Percentiles rank a stretch among this genome's conserved stretches.
Conservation (phyloP, 768 basidiomycete species). For the Obba rivulosa region DNA sequence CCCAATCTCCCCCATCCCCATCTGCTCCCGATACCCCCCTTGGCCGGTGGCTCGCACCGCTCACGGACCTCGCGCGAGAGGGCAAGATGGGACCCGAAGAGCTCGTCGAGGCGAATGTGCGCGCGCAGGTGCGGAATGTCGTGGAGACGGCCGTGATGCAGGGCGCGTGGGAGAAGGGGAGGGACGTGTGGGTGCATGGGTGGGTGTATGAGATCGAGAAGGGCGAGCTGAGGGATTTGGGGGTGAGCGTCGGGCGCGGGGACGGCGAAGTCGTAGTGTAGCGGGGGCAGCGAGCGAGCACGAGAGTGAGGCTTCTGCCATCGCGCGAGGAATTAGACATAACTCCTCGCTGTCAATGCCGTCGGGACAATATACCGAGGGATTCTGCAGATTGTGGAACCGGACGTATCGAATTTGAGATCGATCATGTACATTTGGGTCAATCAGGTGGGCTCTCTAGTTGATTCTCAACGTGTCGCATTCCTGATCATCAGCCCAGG, state of each 20-base stretch:
- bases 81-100: slow-evolving; percentile 4
- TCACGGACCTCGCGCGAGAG: slow-evolving; percentile 43
- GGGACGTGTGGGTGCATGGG: slow-evolving; percentile 29
- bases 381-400: no score
- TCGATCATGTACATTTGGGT: no score
- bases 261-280: no score
- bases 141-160: slow-evolving; percentile 15
- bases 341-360: no score
- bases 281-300: no score
- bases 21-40: slow-evolving; percentile 34
- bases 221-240: slow-evolving; percentile 55
- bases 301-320: no score
- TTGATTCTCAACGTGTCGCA: no score
- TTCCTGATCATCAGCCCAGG: no score
- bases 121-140: slow-evolving; percentile 24
- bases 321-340: no score
- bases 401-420: no score
- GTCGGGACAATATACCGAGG: no score
- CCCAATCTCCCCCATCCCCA: slow-evolving; percentile 28
- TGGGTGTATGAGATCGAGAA: slow-evolving; percentile 65
- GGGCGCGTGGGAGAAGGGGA: slow-evolving; percentile 22
- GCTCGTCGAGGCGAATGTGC: slow-evolving; percentile 54
- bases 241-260: slow-evolving; percentile 27
- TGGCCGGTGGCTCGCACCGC: slow-evolving; percentile 66
- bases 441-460: no score